A percentile compares a stretch with the other conserved stretches of the same genome.
These are phyloP conservation scores for Carex pumila DNA, from an alignment of 176 grass and related monocot species.

Conservation along the genomic window DNA sequence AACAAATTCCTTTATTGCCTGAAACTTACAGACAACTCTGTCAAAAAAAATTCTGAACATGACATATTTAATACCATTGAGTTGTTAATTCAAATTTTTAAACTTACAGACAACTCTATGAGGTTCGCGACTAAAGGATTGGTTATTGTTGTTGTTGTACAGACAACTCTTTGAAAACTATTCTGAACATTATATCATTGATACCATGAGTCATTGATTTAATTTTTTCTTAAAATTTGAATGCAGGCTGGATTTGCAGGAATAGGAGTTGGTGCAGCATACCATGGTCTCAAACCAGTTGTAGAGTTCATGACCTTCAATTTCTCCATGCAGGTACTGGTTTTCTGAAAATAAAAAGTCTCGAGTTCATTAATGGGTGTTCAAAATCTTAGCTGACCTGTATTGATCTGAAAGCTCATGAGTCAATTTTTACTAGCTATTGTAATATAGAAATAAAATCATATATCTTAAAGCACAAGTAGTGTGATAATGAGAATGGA, in stretches of 20 bases:
- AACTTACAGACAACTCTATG: not conserved
- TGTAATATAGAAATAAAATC: not conserved
- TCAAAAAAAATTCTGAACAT: not conserved
- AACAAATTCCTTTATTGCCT: not conserved
- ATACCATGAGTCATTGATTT: conserved; percentile 10
- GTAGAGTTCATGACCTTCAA: conserved; percentile 99
- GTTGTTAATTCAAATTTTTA: not conserved
- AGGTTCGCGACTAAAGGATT: too few relatives aligned
- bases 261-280: conserved; percentile 95
- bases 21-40: not conserved
- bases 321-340: conserved; percentile 91
- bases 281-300: conserved; percentile 75
- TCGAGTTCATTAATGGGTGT: not conserved
- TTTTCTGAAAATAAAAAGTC: not conserved
- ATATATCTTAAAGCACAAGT: not conserved
- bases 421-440: not conserved
- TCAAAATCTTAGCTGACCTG: not conserved
- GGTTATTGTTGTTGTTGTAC: not conserved
- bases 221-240: conserved; percentile 13
- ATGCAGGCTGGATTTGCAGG: conserved; percentile 91
- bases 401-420: not conserved
- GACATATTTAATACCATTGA: not conserved
- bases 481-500: too few relatives aligned
- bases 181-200: not conserved
- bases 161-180: not conserved